Evolutionary conservation across 257 asterid species (phyloP), one percentile per base, ranked within the genome.

Genomic region (Phtheirospermum japonicum): DNA sequence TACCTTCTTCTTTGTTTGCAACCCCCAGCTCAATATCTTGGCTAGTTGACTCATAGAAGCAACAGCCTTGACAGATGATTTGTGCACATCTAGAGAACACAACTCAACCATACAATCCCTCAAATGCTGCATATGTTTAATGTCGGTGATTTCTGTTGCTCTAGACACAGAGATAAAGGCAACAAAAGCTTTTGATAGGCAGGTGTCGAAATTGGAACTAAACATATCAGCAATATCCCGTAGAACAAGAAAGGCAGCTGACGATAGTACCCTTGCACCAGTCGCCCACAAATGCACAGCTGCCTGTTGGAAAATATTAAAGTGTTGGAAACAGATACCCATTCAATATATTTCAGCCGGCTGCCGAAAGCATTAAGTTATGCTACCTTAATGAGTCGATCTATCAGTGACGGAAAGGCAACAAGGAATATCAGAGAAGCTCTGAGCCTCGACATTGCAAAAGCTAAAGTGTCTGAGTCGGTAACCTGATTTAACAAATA

Each of bases 251-350:
- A 77, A 89, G 63, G 99, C 79, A 66, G 85, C 79, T 50, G 87
- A 75, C 64, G 99, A 83, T 59, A 93, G 82, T 61, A 43, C 64
- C 37, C 79, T 79, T 9, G 77, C 86, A 46, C 96, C 81, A 43
- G 97, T 87, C 59, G 94, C 94, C 96, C 97, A 93, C 76, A 93
- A 75, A 77, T 80, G 88, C 68, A 89, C 85, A 57, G 92, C 71
- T 48, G 79, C 83, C 99, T 93, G 94, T 71, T 75, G 57, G 66
- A 73, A 64, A 64, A 51, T 23, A 26, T 17, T 52, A 9, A 70
- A 64, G 68, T 49, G 69, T 63, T 59, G 54, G 51, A 58, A 64
- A 37, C 36, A 55, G 23, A 28, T 58, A 23, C 1, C 3, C 28
- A 23, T 23, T 23, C 28, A 23, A 23, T 23, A 23, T 23, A 23